These are phyloP conservation scores for Tulasnella sp. DNA, from an alignment of 768 basidiomycete species.

Conservation along the genomic window DNA sequence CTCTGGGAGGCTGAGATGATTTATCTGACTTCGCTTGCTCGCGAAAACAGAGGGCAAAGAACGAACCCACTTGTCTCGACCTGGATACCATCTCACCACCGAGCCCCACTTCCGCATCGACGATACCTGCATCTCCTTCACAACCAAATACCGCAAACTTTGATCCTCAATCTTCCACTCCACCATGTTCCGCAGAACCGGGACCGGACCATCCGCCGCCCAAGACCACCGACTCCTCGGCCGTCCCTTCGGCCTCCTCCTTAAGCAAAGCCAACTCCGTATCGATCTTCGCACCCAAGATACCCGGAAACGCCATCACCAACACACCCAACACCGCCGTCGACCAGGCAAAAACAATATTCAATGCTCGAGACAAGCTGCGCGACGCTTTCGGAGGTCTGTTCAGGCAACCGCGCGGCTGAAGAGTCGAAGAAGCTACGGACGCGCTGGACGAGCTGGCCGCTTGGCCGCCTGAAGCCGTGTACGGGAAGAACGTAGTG, in stretches of 20 bases:
- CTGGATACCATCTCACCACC: conserved; percentile 15
- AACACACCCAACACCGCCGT: conserved; percentile 1
- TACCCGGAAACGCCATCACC: conserved; percentile 2
- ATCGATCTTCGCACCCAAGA: conserved; percentile 1
- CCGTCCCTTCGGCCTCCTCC: not conserved
- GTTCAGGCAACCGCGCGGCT: not conserved
- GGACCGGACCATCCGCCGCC: no score
- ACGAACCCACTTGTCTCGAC: conserved; percentile 35
- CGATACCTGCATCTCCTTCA: not conserved
- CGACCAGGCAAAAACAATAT: conserved; percentile 12
- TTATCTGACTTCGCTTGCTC: not conserved
- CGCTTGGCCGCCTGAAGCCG: conserved; percentile 14
- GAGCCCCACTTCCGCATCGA: not conserved
- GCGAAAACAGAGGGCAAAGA: not conserved
- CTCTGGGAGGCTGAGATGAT: not conserved
- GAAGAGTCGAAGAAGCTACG: not conserved
- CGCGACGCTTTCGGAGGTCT: not conserved
- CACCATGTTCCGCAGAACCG: not conserved
- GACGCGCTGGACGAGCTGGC: conserved; percentile 17
- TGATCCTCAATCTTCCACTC: not conserved
- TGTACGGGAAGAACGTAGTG: conserved; percentile 29
- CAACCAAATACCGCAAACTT: not conserved
- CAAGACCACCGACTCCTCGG: no score
- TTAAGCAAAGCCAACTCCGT: not conserved
- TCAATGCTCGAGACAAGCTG: not conserved